Percentiles rank a stretch among this genome's conserved stretches.
Evolutionary conservation across 306 rosid species (phyloP).

Genomic region (Dalbergia cochinchinensis): DNA sequence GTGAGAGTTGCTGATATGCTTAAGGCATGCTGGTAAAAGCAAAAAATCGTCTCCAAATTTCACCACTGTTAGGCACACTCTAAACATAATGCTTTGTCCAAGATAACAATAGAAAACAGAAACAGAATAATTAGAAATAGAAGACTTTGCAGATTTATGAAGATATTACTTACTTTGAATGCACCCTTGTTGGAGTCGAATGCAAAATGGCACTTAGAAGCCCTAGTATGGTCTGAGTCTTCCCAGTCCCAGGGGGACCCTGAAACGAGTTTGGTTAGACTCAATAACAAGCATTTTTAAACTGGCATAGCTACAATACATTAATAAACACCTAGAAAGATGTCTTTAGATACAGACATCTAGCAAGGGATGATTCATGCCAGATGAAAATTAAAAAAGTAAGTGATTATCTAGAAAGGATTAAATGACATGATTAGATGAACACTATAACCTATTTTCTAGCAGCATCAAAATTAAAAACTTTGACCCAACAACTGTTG

Average conservation of each 20-base stretch:
- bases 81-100: conserved; percentile 18
- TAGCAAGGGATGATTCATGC: conserved; percentile 36
- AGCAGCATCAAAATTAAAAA: conserved; percentile 11
- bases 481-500: conserved; percentile 6
- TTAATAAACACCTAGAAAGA: conserved; percentile 30
- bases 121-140: conserved; percentile 22
- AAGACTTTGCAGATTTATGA: not conserved
- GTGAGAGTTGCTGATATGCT: conserved; percentile 19
- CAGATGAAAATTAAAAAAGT: conserved; percentile 34
- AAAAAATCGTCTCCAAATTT: conserved; percentile 38
- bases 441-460: conserved; percentile 22
- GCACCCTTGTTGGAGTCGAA: conserved; percentile 87
- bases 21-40: conserved; percentile 20
- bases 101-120: conserved; percentile 29
- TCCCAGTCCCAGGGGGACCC: conserved; percentile 99
- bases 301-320: conserved; percentile 10
- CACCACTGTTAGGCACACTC: conserved; percentile 37
- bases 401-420: conserved; percentile 34
- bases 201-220: conserved; percentile 93
- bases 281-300: conserved; percentile 16
- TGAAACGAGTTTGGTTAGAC: conserved; percentile 59
- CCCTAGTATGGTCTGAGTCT: conserved; percentile 95
- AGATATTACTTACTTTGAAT: conserved; percentile 66
- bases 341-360: conserved; percentile 11
- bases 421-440: conserved; percentile 21